Conservation (phyloP, 805 yeast genomes). For the Yarrowia divulgata region DNA sequence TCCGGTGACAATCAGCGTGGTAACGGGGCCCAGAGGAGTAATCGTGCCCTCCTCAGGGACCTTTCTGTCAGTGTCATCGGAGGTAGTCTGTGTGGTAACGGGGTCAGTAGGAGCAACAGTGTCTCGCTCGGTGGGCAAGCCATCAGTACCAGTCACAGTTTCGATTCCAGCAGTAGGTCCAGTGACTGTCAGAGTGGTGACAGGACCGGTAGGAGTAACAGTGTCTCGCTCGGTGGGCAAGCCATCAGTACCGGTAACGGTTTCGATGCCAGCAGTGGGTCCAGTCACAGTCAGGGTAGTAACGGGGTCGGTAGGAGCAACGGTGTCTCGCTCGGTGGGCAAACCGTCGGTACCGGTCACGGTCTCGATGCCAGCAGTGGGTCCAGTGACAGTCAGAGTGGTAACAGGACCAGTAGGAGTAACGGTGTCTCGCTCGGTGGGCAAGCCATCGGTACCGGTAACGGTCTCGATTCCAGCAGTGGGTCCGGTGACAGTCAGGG, state of each 20-base stretch:
- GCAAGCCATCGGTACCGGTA: not conserved
- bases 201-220: slow-evolving; percentile 3
- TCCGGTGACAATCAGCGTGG: not conserved
- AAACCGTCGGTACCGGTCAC: not conserved
- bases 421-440: not conserved
- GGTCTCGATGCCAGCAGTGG: not conserved
- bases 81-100: not conserved
- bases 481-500: not conserved
- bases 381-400: not conserved
- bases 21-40: not conserved
- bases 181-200: not conserved
- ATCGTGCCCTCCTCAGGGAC: not conserved
- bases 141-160: not conserved
- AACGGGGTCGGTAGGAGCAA: not conserved
- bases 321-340: not conserved
- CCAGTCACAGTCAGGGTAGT: not conserved
- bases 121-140: not conserved
- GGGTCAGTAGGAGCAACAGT: not conserved
- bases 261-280: not conserved
- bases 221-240: slow-evolving; percentile 41
- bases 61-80: not conserved
- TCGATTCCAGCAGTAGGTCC: not conserved
- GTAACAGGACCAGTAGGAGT: not conserved
- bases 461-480: not conserved
- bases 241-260: slow-evolving; percentile 1